A percentile compares a stretch with the other conserved stretches of the same genome.
Conservation (phyloP, 1,139 yeast species). For the Suhomyces ambrosiae region DNA sequence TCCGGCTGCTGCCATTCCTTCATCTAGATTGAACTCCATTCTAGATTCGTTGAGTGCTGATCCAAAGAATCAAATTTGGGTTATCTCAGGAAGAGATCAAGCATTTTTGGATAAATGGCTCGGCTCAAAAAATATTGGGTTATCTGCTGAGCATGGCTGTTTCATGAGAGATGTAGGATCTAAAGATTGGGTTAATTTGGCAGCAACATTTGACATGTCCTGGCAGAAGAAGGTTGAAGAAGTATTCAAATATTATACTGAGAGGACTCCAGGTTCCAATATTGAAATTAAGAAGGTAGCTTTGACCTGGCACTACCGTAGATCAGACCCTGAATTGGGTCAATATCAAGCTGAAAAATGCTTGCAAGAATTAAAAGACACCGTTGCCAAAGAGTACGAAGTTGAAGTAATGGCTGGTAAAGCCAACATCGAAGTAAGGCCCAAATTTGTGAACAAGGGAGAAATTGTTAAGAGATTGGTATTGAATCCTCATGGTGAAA, state of each 20-base stretch:
- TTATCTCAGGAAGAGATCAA: constrained; percentile 95
- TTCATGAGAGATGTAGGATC: constrained; percentile 74
- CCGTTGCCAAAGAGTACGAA: constrained; percentile 69
- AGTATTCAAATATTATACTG: constrained; percentile 73
- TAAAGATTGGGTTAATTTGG: constrained; percentile 76
- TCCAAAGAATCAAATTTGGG: constrained; percentile 88
- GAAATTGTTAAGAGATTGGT: constrained; percentile 87
- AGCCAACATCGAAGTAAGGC: constrained; percentile 96
- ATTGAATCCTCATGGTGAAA: constrained; percentile 57
- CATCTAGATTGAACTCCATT: constrained; percentile 65
- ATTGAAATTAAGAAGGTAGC: constrained; percentile 92
- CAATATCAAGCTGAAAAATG: constrained; percentile 79
- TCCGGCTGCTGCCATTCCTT: constrained; percentile 98
- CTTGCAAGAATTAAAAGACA: constrained; percentile 59
- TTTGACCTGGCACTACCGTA: constrained; percentile 95
- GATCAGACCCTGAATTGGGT: constrained; percentile 93
- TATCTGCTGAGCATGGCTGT: constrained; percentile 98
- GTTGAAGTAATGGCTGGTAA: constrained; percentile 97
- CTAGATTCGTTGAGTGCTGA: constrained; percentile 67
- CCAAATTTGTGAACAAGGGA: constrained; percentile 92
- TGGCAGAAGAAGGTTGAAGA: constrained; percentile 87
- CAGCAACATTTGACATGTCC: constrained; percentile 83
- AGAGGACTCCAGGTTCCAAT: constrained; percentile 85
- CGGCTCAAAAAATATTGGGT: constrained; percentile 71
- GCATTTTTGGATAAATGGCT: constrained; percentile 87